phyloP scores from a whole-genome alignment of 2,329 filamentous ascomycete genomes.

The Eurotiales sp. region DNA sequence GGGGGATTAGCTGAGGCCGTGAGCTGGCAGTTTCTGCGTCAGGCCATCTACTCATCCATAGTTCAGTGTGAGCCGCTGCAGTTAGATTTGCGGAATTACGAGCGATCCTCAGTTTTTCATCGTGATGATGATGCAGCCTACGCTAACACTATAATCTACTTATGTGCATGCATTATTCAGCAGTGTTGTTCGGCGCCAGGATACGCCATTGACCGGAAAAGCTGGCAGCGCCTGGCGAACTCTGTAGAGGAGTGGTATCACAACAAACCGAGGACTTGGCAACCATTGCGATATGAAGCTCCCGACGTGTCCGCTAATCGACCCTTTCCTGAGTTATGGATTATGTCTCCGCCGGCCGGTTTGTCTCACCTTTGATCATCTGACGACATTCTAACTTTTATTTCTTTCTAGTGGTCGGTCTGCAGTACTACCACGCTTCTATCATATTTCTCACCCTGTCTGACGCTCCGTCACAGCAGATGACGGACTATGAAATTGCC shows the following conservation, averaged over 20 bases:
- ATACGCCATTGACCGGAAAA: slow-evolving; percentile 19
- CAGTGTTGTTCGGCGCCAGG: slow-evolving; percentile 22
- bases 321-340: slow-evolving; percentile 36
- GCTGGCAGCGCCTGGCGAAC: slow-evolving; percentile 24
- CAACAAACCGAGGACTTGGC: slow-evolving; percentile 28
- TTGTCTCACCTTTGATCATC: slow-evolving; percentile 6
- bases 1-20: slow-evolving; percentile 40
- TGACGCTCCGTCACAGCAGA: slow-evolving; percentile 19
- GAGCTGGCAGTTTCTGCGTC: slow-evolving; percentile 41
- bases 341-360: slow-evolving; percentile 34
- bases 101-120: slow-evolving; percentile 35
- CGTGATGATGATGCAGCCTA: slow-evolving; percentile 36
- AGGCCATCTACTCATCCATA: slow-evolving; percentile 40
- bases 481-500: slow-evolving; percentile 27
- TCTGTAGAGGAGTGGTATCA: slow-evolving; percentile 30
- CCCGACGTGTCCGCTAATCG: slow-evolving; percentile 21
- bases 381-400: not conserved
- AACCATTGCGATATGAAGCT: slow-evolving; percentile 30
- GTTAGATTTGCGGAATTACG: slow-evolving; percentile 37
- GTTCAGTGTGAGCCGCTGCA: slow-evolving; percentile 35
- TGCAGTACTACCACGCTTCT: slow-evolving; percentile 37
- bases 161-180: slow-evolving; percentile 38
- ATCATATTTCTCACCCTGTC: slow-evolving; percentile 30
- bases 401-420: slow-evolving; percentile 27
- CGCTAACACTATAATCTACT: slow-evolving; percentile 36